Conservation (phyloP, 1,284 basidiomycete species). For the Pholiota adiposa region DNA sequence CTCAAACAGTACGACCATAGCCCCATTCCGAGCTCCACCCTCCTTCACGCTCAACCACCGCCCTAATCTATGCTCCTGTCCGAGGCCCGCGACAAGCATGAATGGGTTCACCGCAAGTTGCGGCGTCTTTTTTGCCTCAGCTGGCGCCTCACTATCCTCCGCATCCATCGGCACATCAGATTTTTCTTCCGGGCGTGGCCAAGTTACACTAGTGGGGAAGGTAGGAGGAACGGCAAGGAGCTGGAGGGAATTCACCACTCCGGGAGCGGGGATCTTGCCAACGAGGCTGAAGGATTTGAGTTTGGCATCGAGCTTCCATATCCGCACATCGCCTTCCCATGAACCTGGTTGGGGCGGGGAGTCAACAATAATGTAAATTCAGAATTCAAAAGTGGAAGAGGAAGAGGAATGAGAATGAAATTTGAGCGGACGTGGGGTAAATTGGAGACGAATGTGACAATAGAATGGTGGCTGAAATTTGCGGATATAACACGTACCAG, state of each 20-base stretch:
- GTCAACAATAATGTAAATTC: neutral
- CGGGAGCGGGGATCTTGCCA: constrained; percentile 66
- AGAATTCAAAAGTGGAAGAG: constrained; percentile 16
- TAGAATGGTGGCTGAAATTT: neutral
- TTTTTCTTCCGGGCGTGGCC: constrained; percentile 34
- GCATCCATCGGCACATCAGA: neutral
- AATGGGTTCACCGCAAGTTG: constrained; percentile 41
- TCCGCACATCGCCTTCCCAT: constrained; percentile 86
- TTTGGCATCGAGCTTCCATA: constrained; percentile 87
- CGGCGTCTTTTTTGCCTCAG: neutral
- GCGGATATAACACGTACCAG: constrained; percentile 56
- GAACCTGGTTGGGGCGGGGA: constrained; percentile 60
- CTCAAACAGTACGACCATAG: constrained; percentile 56
- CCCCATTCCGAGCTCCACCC: constrained; percentile 70
- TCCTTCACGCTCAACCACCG: constrained; percentile 85
- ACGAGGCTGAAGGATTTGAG: constrained; percentile 77
- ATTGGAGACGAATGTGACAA: too few species aligned
- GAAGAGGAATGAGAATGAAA: neutral
- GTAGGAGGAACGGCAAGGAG: constrained; percentile 66
- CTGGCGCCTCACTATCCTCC: neutral
- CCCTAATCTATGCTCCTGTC: constrained; percentile 88
- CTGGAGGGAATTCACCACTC: constrained; percentile 92
- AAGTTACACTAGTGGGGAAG: constrained; percentile 47
- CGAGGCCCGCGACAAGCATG: constrained; percentile 79
- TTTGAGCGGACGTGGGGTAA: too few species aligned